These are phyloP conservation scores for Naganishia friedmannii DNA, from an alignment of 768 basidiomycete species.

Conservation along the genomic window DNA sequence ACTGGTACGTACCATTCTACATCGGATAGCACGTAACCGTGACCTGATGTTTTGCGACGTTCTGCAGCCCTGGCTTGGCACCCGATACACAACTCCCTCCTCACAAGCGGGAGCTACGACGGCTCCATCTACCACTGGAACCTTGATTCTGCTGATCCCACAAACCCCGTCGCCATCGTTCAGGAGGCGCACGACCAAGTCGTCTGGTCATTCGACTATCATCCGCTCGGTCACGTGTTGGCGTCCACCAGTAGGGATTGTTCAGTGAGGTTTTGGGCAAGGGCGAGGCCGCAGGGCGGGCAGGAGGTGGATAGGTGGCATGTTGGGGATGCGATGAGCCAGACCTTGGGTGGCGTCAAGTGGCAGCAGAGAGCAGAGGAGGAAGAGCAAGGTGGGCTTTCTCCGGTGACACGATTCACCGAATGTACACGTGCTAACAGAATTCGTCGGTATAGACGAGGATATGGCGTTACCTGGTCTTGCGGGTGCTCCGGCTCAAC, in stretches of 20 bases:
- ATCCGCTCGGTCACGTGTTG: constrained; percentile 91
- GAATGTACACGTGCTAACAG: neutral
- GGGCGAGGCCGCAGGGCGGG: constrained; percentile 53
- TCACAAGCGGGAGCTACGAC: constrained; percentile 91
- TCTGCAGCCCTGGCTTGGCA: constrained; percentile 86
- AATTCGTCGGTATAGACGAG: constrained; percentile 16
- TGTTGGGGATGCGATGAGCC: constrained; percentile 42
- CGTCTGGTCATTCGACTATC: constrained; percentile 92
- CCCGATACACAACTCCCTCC: constrained; percentile 76
- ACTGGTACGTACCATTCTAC: constrained; percentile 66
- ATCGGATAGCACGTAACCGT: neutral
- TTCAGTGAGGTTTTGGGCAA: constrained; percentile 97
- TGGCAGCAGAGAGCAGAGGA: constrained; percentile 25
- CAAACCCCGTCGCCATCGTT: constrained; percentile 74
- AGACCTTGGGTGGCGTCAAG: constrained; percentile 7
- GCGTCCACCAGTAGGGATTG: constrained; percentile 95
- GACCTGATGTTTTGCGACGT: neutral
- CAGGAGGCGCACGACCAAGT: constrained; percentile 98
- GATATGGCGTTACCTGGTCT: constrained; percentile 42
- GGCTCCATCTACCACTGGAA: constrained; percentile 94
- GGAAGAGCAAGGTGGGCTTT: constrained; percentile 33
- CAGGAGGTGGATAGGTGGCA: constrained; percentile 50
- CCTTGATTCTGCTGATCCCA: constrained; percentile 59
- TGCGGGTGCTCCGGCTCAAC: neutral
- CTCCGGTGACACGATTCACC: no score